Conservation (phyloP, 768 basidiomycete genomes). For the Ephemerocybe angulata region DNA sequence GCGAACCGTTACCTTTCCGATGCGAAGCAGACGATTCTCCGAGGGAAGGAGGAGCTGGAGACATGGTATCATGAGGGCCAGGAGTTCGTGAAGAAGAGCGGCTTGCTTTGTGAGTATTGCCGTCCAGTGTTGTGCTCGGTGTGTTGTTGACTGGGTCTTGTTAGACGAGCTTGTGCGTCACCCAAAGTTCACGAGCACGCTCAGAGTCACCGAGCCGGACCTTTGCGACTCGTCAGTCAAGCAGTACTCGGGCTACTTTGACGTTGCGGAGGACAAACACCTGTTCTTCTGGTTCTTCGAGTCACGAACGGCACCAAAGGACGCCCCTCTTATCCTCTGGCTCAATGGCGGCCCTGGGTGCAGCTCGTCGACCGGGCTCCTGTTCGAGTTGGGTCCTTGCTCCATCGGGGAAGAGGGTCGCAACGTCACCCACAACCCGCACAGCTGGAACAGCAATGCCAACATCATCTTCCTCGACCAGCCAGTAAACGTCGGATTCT, state of each 20-base stretch:
- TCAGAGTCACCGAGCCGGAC: conserved; percentile 63
- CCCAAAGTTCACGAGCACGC: conserved; percentile 40
- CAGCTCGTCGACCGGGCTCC: conserved; percentile 75
- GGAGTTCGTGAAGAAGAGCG: conserved; percentile 67
- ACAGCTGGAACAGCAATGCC: conserved; percentile 83
- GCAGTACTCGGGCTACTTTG: conserved; percentile 81
- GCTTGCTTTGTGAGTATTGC: conserved; percentile 58
- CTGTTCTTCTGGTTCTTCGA: conserved; percentile 97
- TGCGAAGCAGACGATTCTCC: conserved; percentile 39
- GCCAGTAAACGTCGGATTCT: conserved; percentile 88
- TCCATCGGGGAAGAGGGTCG: conserved; percentile 61
- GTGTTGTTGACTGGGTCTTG: conserved; percentile 44
- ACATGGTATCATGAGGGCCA: conserved; percentile 62
- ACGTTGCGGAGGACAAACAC: conserved; percentile 74
- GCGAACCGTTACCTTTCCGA: conserved; percentile 38
- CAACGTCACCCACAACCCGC: conserved; percentile 67
- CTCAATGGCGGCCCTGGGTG: conserved; percentile 79
- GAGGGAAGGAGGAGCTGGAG: conserved; percentile 48
- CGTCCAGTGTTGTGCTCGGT: conserved; percentile 24
- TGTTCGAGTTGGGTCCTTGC: conserved; percentile 94
- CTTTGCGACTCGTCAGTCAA: conserved; percentile 80
- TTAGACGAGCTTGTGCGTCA: conserved; percentile 66
- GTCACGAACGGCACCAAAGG: conserved; percentile 63
- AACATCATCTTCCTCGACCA: conserved; percentile 78
- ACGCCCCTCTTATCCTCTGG: conserved; percentile 87